These are phyloP conservation scores for Schizophyllum commune DNA, from an alignment of 1,284 basidiomycete species.

Conservation along the genomic window DNA sequence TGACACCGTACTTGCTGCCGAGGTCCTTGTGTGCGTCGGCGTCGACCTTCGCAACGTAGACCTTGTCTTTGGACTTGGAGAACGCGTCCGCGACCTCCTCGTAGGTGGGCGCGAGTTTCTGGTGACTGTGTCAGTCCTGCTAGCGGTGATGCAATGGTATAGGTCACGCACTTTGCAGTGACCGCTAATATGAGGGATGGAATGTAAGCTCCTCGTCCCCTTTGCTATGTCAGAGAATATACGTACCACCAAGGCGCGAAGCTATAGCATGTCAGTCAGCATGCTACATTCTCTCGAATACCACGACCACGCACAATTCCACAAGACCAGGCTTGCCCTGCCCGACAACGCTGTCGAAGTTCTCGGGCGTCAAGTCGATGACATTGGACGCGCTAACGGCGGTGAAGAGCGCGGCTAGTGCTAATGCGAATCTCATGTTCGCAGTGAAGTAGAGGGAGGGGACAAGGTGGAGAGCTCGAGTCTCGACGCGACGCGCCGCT, in stretches of 20 bases:
- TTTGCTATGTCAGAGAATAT: background rate
- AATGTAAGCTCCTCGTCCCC: constrained; percentile 1
- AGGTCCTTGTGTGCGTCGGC: constrained; percentile 77
- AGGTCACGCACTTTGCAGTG: constrained; percentile 64
- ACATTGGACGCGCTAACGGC: constrained; percentile 72
- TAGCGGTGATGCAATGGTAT: background rate
- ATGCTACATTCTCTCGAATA: constrained; percentile 3
- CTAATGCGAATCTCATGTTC: constrained; percentile 56
- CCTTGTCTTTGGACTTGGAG: constrained; percentile 68
- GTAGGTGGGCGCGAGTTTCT: constrained; percentile 83
- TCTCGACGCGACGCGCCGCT: background rate
- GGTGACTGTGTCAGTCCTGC: constrained; percentile 8
- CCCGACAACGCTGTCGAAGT: constrained; percentile 73
- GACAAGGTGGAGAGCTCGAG: background rate
- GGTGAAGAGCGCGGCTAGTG: constrained; percentile 49
- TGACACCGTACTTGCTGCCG: constrained; percentile 70
- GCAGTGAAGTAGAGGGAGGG: background rate
- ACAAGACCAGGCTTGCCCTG: constrained; percentile 78
- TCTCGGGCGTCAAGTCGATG: constrained; percentile 65
- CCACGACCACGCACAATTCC: constrained; percentile 67
- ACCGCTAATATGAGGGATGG: constrained; percentile 37
- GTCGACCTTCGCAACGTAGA: constrained; percentile 89
- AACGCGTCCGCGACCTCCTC: constrained; percentile 89
- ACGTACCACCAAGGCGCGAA: constrained; percentile 82
- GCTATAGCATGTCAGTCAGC: constrained; percentile 27